Conservation (phyloP, 208 protist species). For the Leishmania tropica region DNA sequence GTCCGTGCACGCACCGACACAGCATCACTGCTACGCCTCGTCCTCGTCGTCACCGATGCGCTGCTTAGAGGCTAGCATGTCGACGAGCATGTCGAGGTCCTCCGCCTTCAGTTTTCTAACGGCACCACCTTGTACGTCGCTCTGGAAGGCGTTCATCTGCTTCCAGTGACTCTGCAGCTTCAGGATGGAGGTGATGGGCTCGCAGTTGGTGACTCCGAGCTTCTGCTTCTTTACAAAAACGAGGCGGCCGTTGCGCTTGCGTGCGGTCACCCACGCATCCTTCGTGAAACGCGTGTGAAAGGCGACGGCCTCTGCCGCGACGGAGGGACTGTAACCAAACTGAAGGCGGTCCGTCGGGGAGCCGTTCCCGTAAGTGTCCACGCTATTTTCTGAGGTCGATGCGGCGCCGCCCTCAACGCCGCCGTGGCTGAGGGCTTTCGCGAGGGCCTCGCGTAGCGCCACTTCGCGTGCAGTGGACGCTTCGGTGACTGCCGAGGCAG, state of each 20-base stretch:
- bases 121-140: slow-evolving; percentile 32
- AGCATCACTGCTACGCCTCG: slow-evolving; percentile 1
- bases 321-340: slow-evolving; percentile 82
- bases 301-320: slow-evolving; percentile 73
- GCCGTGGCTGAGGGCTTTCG: slow-evolving; percentile 37
- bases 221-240: slow-evolving; percentile 64
- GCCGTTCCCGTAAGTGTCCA: slow-evolving; percentile 82
- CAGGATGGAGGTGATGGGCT: slow-evolving; percentile 72
- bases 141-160: slow-evolving; percentile 53
- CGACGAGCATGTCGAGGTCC: slow-evolving; percentile 65
- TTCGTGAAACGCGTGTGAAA: slow-evolving; percentile 64
- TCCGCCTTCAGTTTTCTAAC: slow-evolving; percentile 31
- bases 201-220: slow-evolving; percentile 54
- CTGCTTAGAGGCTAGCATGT: slow-evolving; percentile 75
- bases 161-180: slow-evolving; percentile 86
- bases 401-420: neutral
- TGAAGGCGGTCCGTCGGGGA: slow-evolving; percentile 82
- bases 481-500: neutral
- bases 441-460: slow-evolving; percentile 37
- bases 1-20: neutral
- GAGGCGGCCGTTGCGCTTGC: slow-evolving; percentile 29
- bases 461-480: slow-evolving; percentile 30
- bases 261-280: slow-evolving; percentile 45
- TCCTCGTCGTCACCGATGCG: slow-evolving; percentile 39
- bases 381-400: neutral